Evolutionary conservation across 768 basidiomycete genomes (phyloP), one percentile per base, ranked within the genome.

Genomic region (Tulasnella calospora): DNA sequence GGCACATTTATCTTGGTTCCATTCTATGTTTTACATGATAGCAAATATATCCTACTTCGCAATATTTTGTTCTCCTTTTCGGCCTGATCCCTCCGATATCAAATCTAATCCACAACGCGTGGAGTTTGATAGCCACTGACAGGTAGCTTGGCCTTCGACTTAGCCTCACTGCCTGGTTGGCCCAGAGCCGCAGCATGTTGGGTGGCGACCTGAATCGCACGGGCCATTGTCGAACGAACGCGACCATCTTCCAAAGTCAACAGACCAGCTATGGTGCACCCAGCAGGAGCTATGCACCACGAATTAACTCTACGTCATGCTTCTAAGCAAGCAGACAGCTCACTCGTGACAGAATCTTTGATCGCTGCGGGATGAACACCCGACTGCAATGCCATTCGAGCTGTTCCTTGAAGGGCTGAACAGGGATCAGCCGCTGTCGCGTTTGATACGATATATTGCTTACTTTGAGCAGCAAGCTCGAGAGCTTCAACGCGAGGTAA

Each of bases 191-290:
- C 91, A 0, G 95, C 95, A 10, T 93, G 91, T 80, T 95, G 92
- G 0, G 98, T 95, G 0, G 98, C 98, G 13, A 94, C 88, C 84
- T 99, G 96, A 75, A 99, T 98, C 8, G 93, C 92, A 73, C 98
- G 88, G 23, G 98, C 97, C 82, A 99, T 96, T 0, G 96, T 98
- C 0, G 94, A 96, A 30, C 98, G 89, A 21, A 99, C 92, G 81
- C 90, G 87, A 0, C 97, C 97, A 81, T 99, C 98, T 84, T 99
- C 98, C 83, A 99, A 88, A 0, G 94, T 92, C 27, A 99, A 86
- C 36, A 99, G 86, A n/a, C 98, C 98, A 3, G 98, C 98, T 81
- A 99, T 99, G 0, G 98, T 99, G 82, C 96, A 98, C 70, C 98
- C 98, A 77, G 97, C 98, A 0, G 98, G 98, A 51, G 98, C 97